A percentile compares a stretch with the other conserved stretches of the same genome.
Conservation (phyloP, 1,284 basidiomycete species). For the Trichosporon sp. region DNA sequence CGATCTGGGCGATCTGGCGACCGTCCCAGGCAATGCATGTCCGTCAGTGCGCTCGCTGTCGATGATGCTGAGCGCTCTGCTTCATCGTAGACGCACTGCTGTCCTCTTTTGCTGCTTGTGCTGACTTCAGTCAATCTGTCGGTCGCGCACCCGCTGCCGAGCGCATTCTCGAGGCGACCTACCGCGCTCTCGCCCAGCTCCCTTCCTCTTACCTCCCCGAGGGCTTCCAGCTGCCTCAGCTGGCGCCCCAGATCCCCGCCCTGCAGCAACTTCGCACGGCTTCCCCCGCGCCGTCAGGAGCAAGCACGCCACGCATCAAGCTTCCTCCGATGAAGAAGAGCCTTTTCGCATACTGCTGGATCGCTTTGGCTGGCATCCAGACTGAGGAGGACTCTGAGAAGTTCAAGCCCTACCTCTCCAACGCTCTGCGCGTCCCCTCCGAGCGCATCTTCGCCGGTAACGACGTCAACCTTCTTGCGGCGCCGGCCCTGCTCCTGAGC, state of each 20-base stretch:
- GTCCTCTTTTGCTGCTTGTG: no score
- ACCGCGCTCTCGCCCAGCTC: constrained; percentile 35
- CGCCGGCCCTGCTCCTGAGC: constrained; percentile 30
- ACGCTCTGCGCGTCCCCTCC: constrained; percentile 16
- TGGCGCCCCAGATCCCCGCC: constrained; percentile 2
- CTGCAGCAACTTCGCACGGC: constrained; percentile 2
- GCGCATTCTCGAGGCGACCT: constrained; percentile 37
- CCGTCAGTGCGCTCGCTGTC: no score
- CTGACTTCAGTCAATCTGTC: constrained; percentile 30
- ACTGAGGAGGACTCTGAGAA: constrained; percentile 24
- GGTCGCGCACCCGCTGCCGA: constrained; percentile 32
- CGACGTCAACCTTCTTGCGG: constrained; percentile 43
- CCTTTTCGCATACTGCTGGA: constrained; percentile 36
- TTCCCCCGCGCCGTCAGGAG: constrained; percentile 8
- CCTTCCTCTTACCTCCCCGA: constrained; percentile 26
- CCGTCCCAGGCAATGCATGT: no score
- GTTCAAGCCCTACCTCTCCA: constrained; percentile 22
- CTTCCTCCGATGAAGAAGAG: constrained; percentile 22
- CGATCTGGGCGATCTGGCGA: no score
- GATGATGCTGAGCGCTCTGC: no score
- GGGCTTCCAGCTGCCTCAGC: constrained; percentile 19
- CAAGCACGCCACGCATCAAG: constrained; percentile 13
- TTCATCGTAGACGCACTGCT: no score
- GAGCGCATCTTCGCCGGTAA: constrained; percentile 33
- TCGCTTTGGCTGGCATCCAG: constrained; percentile 37